These are phyloP conservation scores for Dryadomyces quercivorus DNA, from an alignment of 2,329 filamentous ascomycete genomes.

Conservation along the genomic window DNA sequence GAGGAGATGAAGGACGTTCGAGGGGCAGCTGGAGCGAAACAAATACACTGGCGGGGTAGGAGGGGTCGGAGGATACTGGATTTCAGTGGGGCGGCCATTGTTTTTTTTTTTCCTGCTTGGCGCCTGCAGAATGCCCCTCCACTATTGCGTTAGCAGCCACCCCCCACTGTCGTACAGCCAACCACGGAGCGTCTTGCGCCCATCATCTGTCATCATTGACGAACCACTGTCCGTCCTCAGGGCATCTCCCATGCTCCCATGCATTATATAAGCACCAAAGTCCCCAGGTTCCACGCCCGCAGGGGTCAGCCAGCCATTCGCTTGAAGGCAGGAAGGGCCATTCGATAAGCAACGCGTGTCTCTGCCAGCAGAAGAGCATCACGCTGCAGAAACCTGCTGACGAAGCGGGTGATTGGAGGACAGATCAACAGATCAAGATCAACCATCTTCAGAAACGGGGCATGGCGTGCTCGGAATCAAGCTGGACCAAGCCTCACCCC, in stretches of 20 bases:
- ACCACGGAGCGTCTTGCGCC: background rate
- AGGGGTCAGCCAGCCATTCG: background rate
- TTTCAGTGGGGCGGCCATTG: constrained; percentile 14
- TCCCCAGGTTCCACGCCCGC: too few relatives aligned
- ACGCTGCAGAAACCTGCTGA: background rate
- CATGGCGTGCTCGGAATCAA: background rate
- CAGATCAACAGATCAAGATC: background rate
- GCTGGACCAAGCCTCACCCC: background rate
- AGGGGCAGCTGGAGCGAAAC: constrained; percentile 20
- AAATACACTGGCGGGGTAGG: constrained; percentile 24
- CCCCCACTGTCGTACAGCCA: constrained; percentile 1
- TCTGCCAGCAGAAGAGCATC: background rate
- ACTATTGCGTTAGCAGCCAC: background rate
- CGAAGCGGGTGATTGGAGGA: background rate
- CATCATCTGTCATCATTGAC: background rate
- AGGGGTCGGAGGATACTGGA: constrained; percentile 25
- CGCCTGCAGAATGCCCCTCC: constrained; percentile 5
- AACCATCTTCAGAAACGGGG: background rate
- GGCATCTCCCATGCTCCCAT: background rate
- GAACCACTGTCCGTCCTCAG: background rate
- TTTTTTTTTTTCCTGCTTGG: constrained; percentile 2
- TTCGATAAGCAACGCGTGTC: background rate
- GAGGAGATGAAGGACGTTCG: constrained; percentile 18
- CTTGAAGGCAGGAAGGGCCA: background rate
- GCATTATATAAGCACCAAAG: background rate